phyloP scores from a whole-genome alignment of 169 alveolate species.

The Plasmodium cynomolgi region DNA sequence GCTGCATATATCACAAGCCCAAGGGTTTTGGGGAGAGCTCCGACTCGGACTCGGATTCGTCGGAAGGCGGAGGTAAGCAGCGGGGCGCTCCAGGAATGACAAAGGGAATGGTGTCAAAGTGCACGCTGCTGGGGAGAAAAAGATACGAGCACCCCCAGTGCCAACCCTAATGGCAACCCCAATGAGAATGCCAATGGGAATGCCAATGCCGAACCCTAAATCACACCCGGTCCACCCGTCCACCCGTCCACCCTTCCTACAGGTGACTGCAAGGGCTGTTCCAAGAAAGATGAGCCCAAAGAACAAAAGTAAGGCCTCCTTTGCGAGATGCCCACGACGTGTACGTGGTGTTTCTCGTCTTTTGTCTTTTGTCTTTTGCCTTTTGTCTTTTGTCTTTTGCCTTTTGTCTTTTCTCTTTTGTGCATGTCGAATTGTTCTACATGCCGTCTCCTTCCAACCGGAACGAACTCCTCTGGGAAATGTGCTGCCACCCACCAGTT shows the following conservation, averaged over 20 bases:
- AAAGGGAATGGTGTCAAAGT: background rate
- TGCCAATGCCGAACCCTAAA: background rate
- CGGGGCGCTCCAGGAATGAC: background rate
- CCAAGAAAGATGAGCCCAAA: background rate
- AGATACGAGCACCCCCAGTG: background rate
- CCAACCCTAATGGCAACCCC: no score
- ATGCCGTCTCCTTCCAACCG: background rate
- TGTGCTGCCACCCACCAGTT: background rate
- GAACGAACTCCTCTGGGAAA: background rate
- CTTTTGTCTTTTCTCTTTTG: background rate
- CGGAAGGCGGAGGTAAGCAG: background rate
- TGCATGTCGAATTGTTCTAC: background rate
- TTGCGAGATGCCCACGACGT: background rate
- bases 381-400: background rate
- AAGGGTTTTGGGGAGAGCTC: slow-evolving; percentile 72
- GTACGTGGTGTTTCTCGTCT: background rate
- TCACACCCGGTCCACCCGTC: background rate
- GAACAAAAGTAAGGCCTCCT: background rate
- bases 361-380: background rate
- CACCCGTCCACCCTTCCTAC: background rate
- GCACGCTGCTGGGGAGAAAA: background rate
- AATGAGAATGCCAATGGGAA: background rate
- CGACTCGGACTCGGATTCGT: slow-evolving; percentile 50
- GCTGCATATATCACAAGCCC: slow-evolving; percentile 71
- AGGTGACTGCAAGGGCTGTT: background rate